Evolutionary conservation across 352 stramenopile species (phyloP), one percentile per base, ranked within the genome.

Genomic region (Phytopythium sindhum): DNA sequence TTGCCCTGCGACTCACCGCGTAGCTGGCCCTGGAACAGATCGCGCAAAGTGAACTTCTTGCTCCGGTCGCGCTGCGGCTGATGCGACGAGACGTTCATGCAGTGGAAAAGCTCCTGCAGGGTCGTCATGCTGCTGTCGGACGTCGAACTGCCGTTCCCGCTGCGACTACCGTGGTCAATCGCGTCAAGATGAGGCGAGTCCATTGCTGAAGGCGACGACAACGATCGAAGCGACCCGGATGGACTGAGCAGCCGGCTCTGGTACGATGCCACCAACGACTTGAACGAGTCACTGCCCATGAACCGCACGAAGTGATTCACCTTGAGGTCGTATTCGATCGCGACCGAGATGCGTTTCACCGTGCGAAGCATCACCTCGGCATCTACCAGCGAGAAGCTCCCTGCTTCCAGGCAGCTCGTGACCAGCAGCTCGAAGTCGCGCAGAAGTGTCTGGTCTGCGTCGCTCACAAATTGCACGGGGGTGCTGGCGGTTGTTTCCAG

Each of bases 271-370:
- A 93, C 82, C 23, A 95, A 68, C 23, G 81, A 82, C 69, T 88
- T 88, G 68, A 95, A 93, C 39, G 81, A 90, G 23, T 86, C 75
- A 52, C 84, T 93, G 33, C 75, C 74, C 81, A 95, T 93, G 60
- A 95, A 95, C 8, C 86, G 82, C 35, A 95, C 84, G 65, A 95
- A 95, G 57, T 95, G 83, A 66, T 95, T 93, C 48, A 95, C 83
- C 45, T 88, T 84, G 35, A 95, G 74, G 31, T 92, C 77, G 47
- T 87, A 77, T 62, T 95, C 84, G 62, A 95, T 85, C 9, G 84
- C 72, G 10, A 12, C 42, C 55, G 81, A 74, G 26, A 93, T 83
- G 35, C 76, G 75, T 37, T 84, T 60, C 10, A 90, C 75, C 1
- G 76, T 87, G 54, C 68, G 71, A 5, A 86, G 67, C 68, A 92